These are phyloP conservation scores for Secale cereale DNA, from an alignment of 176 grass and related monocot genomes.

Conservation along the genomic window DNA sequence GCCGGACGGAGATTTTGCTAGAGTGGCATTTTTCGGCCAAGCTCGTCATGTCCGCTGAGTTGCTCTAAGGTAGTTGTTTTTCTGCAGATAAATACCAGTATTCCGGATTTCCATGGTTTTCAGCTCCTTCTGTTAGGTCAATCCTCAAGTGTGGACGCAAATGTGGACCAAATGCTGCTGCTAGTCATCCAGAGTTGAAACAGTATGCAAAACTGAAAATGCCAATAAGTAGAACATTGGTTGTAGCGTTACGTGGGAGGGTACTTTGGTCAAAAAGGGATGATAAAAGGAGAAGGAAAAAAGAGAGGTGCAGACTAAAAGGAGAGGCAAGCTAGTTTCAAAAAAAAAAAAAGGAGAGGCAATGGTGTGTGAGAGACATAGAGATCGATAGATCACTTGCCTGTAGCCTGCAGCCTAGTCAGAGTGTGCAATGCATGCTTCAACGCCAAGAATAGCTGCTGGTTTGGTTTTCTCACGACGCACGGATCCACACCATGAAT, in stretches of 20 bases:
- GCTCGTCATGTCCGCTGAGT: too few species aligned
- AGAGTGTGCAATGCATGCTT: conserved; percentile 8
- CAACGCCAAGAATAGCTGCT: conserved; percentile 12
- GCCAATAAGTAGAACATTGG: background rate
- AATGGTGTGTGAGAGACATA: background rate
- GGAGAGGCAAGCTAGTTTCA: too few species aligned
- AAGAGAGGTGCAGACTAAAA: background rate
- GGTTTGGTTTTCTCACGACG: conserved; percentile 7
- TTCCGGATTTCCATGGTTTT: background rate
- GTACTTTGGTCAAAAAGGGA: background rate
- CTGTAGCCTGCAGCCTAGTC: background rate
- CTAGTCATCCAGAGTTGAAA: conserved; percentile 5
- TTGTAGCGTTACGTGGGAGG: background rate
- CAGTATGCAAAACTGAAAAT: conserved; percentile 17
- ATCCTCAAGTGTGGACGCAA: background rate
- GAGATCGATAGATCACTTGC: background rate
- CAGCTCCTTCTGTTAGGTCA: conserved; percentile 6
- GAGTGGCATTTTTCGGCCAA: too few species aligned
- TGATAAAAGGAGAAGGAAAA: background rate
- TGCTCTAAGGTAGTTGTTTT: too few species aligned
- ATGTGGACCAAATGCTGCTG: background rate
- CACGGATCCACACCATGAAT: conserved; percentile 31
- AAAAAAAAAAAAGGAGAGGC: too few species aligned
- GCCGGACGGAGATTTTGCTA: too few species aligned
- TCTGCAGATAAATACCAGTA: background rate